A percentile compares a stretch with the other conserved stretches of the same genome.
These are phyloP conservation scores for Clarireedia monteithiana DNA, from an alignment of 2,329 filamentous ascomycete genomes.

Conservation along the genomic window DNA sequence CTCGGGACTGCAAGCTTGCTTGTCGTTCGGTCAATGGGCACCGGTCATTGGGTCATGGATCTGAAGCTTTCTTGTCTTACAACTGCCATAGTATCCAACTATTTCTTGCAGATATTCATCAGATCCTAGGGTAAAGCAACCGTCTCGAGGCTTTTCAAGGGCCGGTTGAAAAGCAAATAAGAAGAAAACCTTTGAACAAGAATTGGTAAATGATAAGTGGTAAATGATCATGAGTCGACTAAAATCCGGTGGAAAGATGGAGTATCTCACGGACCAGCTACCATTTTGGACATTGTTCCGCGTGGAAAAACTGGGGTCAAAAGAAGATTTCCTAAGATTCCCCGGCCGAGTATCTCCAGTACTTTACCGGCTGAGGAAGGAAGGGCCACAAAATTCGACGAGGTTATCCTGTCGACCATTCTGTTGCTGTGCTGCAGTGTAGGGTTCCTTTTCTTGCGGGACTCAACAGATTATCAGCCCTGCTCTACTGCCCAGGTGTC, in stretches of 20 bases:
- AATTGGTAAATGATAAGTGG: background rate
- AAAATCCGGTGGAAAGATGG: background rate
- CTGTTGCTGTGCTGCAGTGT: no score
- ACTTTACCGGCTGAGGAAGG: no score
- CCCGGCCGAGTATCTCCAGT: background rate
- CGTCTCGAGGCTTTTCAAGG: background rate
- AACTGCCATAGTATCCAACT: background rate
- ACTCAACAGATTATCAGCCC: background rate
- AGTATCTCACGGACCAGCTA: slow-evolving; percentile 3
- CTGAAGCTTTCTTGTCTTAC: background rate
- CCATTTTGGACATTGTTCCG: slow-evolving; percentile 3
- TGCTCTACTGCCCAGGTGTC: background rate
- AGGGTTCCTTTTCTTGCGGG: background rate
- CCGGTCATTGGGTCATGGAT: background rate
- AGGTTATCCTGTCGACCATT: background rate
- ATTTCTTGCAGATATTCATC: background rate
- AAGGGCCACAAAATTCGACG: no score
- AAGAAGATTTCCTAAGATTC: background rate
- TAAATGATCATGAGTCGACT: slow-evolving; percentile 3
- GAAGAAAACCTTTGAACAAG: background rate
- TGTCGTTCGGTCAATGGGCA: no score
- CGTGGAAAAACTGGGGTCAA: slow-evolving; percentile 2
- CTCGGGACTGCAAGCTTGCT: no score
- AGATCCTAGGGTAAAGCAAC: background rate
- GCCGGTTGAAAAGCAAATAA: background rate